Conservation (phyloP, 306 rosid species). For the Leucaena leucocephala region DNA sequence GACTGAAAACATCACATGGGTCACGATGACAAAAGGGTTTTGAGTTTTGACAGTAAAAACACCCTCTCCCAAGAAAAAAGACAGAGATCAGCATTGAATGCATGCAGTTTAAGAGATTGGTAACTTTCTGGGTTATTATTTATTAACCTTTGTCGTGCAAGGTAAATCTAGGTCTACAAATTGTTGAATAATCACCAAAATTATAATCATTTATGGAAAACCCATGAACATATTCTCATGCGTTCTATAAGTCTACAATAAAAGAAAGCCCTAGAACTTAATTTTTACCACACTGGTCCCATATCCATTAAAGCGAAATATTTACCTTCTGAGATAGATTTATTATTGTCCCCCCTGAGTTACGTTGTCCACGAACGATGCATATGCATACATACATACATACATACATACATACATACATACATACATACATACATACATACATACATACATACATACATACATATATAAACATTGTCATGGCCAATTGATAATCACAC, state of each 20-base stretch:
- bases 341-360: neutral
- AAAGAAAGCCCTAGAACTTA: neutral
- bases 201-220: constrained; percentile 3
- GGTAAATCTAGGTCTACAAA: constrained; percentile 40
- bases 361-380: too few relatives aligned
- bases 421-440: too few relatives aligned
- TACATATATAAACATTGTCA: too few relatives aligned
- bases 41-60: constrained; percentile 13
- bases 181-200: neutral
- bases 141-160: constrained; percentile 32
- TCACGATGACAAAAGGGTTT: neutral
- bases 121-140: constrained; percentile 47
- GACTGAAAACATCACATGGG: constrained; percentile 18
- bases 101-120: constrained; percentile 39
- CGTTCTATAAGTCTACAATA: neutral
- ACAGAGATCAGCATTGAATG: constrained; percentile 6
- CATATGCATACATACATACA: neutral
- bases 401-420: neutral
- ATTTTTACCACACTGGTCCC: neutral
- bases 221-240: neutral
- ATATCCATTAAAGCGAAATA: neutral
- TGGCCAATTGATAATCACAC: too few relatives aligned
- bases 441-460: too few relatives aligned
- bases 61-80: constrained; percentile 18
- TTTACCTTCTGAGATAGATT: constrained; percentile 5